Base-by-base conservation (phyloP, 2,329 filamentous ascomycete genomes). In the Nothophoma quercina region DNA sequence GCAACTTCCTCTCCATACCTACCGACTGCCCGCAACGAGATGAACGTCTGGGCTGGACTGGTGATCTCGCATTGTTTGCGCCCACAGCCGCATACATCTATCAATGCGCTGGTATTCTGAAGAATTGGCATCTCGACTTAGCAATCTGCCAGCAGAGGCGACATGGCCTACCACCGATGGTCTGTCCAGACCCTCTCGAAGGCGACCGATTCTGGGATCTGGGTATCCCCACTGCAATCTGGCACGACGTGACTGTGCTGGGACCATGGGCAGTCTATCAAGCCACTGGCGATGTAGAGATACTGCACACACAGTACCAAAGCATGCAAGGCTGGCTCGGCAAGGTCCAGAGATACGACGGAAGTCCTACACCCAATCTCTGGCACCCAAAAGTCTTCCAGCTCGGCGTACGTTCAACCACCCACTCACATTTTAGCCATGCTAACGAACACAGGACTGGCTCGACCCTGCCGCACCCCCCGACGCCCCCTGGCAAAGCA, bases 31-130 rank as follows among this genome's bases (percentile, higher is more conserved):
- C 83, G 0, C 80, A 84, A 80, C 43, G 52, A 2, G 81, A 85
- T 45, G 82, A 85, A 63, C 74, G 81, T 0, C 67, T 84, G 3
- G 79, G 79, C 22, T 82, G 83, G 83, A 81, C 78, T 0, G 79
- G 83, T 12, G 79, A 83, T 54, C 69, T 76, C 5, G 78, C 78
- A 22, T 72, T 78, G 1, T 85, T 85, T 50, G 69, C 73, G 0
- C 77, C 79, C 0, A 79, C 81, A 0, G 79, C 81, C 0, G 79
- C 75, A 1, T 34, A 32, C 8, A 28, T 51, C 21, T 51, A 51
- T 13, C 18, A 51, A 9, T 33, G 47, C 10, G 12, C 26, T 1
- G 22, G 33, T 3, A 32, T 51, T 4, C 34, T 51, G 3, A 26
- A 25, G 16, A 34, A 44, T 13, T 51, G 47, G 47, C 22, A 19